These are phyloP conservation scores for Solanum appendiculatum DNA, from an alignment of 257 asterid genomes.

Conservation along the genomic window DNA sequence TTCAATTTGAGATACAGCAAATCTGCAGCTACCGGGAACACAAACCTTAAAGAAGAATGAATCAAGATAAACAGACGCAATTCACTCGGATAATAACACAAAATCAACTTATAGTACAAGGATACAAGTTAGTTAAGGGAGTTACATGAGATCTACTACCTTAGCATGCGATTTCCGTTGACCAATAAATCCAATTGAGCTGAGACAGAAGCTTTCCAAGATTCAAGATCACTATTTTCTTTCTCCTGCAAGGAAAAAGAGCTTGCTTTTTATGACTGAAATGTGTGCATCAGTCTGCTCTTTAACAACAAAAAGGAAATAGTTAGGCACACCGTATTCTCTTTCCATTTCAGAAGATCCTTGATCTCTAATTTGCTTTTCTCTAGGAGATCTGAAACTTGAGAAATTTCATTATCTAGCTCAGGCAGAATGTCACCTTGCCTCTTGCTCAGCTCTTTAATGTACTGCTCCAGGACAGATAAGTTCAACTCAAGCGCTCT, in stretches of 20 bases:
- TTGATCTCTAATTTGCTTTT: slow-evolving; percentile 63
- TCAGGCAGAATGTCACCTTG: slow-evolving; percentile 66
- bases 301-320: neutral
- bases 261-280: neutral
- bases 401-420: slow-evolving; percentile 57
- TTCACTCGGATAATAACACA: neutral
- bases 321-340: slow-evolving; percentile 36
- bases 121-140: neutral
- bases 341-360: slow-evolving; percentile 73
- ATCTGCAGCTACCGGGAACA: neutral
- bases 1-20: neutral
- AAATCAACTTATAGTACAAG: neutral
- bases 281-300: neutral
- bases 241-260: slow-evolving; percentile 40
- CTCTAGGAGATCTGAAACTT: slow-evolving; percentile 50
- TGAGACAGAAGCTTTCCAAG: slow-evolving; percentile 55
- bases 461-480: slow-evolving; percentile 78
- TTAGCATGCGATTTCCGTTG: slow-evolving; percentile 57
- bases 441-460: slow-evolving; percentile 66
- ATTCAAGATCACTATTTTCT: slow-evolving; percentile 48
- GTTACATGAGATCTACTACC: slow-evolving; percentile 40
- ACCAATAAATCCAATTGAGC: slow-evolving; percentile 50
- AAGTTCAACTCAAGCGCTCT: slow-evolving; percentile 74
- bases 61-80: neutral
- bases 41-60: neutral